Conservation (phyloP, 148 eudicot genomes). For the Spergularia marina region DNA sequence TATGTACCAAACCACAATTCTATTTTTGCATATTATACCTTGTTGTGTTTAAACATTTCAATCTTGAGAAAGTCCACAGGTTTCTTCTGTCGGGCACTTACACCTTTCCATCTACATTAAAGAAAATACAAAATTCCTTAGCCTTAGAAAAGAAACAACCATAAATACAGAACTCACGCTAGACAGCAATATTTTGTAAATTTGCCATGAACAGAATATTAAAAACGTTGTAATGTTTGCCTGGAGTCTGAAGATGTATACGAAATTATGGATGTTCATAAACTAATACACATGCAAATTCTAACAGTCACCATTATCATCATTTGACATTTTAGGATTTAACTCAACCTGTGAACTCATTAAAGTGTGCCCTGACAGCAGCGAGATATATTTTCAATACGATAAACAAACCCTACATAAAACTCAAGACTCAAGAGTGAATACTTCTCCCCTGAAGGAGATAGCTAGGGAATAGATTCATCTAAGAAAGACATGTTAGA, state of each 20-base stretch:
- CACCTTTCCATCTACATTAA: slow-evolving; percentile 72
- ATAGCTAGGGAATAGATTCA: background rate
- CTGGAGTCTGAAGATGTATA: background rate
- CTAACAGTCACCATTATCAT: background rate
- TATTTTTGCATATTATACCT: slow-evolving; percentile 39
- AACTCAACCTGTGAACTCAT: background rate
- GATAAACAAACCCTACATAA: background rate
- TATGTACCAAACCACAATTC: background rate
- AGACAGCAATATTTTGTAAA: background rate
- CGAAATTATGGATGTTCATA: background rate
- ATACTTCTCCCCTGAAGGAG: background rate
- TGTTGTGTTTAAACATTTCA: slow-evolving; percentile 60
- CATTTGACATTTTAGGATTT: background rate
- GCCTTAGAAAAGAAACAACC: background rate
- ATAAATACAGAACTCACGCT: no score
- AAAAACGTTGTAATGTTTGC: background rate
- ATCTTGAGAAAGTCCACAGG: slow-evolving; percentile 62
- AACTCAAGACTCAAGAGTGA: background rate
- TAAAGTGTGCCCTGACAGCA: background rate
- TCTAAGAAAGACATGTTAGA: background rate
- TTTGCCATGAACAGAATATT: background rate
- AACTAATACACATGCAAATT: background rate
- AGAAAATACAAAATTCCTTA: slow-evolving; percentile 2
- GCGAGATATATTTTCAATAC: background rate
- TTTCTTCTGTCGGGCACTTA: slow-evolving; percentile 40